Evolutionary conservation across 1,284 basidiomycete species (phyloP).

Genomic region (Apiotrichum veenhuisii): DNA sequence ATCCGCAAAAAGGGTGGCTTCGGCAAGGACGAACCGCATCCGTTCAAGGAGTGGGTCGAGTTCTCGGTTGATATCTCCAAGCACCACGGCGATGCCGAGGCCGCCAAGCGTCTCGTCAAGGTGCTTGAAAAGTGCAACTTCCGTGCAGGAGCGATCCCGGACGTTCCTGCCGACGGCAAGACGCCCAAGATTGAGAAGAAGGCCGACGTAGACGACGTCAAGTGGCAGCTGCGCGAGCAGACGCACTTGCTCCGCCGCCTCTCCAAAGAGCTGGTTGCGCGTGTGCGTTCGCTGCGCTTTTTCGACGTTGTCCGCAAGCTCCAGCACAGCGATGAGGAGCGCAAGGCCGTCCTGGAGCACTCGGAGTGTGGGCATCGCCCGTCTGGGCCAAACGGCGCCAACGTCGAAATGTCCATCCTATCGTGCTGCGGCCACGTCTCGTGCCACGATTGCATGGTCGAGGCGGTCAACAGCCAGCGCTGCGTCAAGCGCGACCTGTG

Average conservation of each 20-base stretch:
- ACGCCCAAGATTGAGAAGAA: constrained; percentile 26
- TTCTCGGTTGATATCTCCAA: constrained; percentile 51
- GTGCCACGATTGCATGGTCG: constrained; percentile 67
- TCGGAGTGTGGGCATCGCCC: constrained; percentile 47
- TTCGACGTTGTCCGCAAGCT: constrained; percentile 85
- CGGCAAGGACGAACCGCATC: constrained; percentile 28
- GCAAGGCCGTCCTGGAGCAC: constrained; percentile 22
- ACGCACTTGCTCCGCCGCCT: constrained; percentile 78
- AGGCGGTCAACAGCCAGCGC: constrained; percentile 69
- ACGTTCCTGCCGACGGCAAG: constrained; percentile 44
- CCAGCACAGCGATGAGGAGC: constrained; percentile 66
- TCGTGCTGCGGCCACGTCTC: constrained; percentile 88
- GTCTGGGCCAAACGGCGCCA: constrained; percentile 53
- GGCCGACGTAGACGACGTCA: constrained; percentile 52
- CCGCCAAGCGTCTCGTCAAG: constrained; percentile 30
- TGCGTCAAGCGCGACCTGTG: constrained; percentile 72
- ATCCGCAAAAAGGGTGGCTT: constrained; percentile 29
- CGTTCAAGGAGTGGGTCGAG: constrained; percentile 39
- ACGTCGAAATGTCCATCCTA: constrained; percentile 73
- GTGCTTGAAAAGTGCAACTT: constrained; percentile 52
- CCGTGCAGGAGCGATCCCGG: constrained; percentile 21
- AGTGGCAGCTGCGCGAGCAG: constrained; percentile 80
- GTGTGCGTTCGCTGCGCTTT: constrained; percentile 81
- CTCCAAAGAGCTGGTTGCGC: constrained; percentile 80
- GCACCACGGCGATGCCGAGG: constrained; percentile 58